Conservation (phyloP, 2,329 filamentous ascomycete species). For the Xylariaceae sp. region DNA sequence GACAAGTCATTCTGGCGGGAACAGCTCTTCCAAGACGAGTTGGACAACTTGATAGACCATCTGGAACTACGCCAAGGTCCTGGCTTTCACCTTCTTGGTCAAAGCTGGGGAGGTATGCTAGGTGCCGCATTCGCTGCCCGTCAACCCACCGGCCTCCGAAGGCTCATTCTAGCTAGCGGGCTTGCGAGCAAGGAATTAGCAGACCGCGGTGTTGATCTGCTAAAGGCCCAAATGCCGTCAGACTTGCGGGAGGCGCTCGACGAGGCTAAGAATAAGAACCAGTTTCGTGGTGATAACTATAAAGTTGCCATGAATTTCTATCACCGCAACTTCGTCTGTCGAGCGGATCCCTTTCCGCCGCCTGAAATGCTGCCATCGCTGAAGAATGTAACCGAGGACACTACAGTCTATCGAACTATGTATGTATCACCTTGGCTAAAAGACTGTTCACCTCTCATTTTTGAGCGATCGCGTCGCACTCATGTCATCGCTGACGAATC, state of each 20-base stretch:
- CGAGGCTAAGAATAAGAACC: conserved; percentile 4
- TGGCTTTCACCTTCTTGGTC: conserved; percentile 20
- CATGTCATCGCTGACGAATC: too few relatives aligned
- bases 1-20: conserved; percentile 16
- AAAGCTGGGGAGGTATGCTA: conserved; percentile 22
- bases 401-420: conserved; percentile 4
- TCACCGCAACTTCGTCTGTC: conserved; percentile 12
- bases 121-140: conserved; percentile 14
- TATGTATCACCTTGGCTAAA: too few relatives aligned
- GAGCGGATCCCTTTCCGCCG: conserved; percentile 11
- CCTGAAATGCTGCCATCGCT: conserved; percentile 11
- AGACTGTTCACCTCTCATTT: too few relatives aligned
- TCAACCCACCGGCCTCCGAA: conserved; percentile 12
- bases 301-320: conserved; percentile 6
- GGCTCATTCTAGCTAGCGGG: conserved; percentile 15
- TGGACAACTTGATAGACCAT: conserved; percentile 17
- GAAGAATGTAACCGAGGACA: conserved; percentile 14
- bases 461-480: too few relatives aligned
- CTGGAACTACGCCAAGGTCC: conserved; percentile 10
- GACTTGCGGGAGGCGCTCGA: conserved; percentile 8
- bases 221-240: conserved; percentile 7
- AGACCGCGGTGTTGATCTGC: not conserved
- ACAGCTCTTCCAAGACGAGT: conserved; percentile 17
- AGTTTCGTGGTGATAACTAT: conserved; percentile 12
- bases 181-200: conserved; percentile 12